Evolutionary conservation across 1,284 basidiomycete genomes (phyloP).

Genomic region (Malassezia furfur): DNA sequence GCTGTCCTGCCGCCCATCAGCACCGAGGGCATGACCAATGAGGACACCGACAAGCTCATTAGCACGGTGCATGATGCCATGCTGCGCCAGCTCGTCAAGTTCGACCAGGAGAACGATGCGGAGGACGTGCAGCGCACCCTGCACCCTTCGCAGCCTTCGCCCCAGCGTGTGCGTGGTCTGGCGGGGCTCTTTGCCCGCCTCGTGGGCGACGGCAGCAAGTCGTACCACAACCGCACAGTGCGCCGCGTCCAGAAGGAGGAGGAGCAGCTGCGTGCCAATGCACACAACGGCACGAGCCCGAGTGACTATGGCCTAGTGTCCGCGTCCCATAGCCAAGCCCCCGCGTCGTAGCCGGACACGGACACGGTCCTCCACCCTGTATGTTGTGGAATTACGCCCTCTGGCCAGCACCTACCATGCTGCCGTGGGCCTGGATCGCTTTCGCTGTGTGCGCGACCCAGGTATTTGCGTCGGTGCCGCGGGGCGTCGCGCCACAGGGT

Average conservation of each 20-base stretch:
- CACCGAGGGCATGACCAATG: conserved; percentile 60
- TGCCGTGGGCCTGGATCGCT: conserved; percentile 56
- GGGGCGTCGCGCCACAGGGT: conserved; percentile 14
- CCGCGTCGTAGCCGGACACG: not conserved
- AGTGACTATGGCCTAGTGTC: conserved; percentile 13
- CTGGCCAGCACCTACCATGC: not conserved
- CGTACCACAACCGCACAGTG: not conserved
- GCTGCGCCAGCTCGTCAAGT: conserved; percentile 22
- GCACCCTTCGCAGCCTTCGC: not conserved
- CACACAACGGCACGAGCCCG: not conserved
- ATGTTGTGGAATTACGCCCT: not conserved
- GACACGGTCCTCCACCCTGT: not conserved
- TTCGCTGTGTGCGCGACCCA: not conserved
- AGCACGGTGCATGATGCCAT: conserved; percentile 53
- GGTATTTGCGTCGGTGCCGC: not conserved
- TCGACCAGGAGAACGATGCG: conserved; percentile 5
- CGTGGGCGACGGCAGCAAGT: conserved; percentile 3
- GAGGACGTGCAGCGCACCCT: not conserved
- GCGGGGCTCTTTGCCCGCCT: conserved; percentile 11
- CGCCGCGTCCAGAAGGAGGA: not conserved
- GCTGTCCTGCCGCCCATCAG: conserved; percentile 69
- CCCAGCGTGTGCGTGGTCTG: not conserved
- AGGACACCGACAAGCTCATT: conserved; percentile 60
- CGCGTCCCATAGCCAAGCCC: not conserved
- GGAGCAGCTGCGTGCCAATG: not conserved